Evolutionary conservation across 345 rosid species (phyloP), one percentile per base, ranked within the genome.

Genomic region (Lenwebbia sp.): DNA sequence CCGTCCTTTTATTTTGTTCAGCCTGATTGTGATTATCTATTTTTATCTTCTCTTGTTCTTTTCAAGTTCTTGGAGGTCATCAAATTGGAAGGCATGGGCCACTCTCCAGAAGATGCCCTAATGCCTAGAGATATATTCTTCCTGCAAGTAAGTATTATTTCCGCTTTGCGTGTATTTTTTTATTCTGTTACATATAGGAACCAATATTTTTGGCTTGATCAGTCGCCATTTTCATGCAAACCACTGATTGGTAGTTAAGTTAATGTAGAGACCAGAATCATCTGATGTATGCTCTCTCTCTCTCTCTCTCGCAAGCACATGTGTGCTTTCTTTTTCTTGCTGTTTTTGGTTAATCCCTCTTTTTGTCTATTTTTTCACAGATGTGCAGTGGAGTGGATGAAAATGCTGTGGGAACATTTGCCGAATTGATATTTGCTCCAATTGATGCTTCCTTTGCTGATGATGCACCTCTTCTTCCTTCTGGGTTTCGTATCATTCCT

Each of bases 391-490:
- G 99, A 84, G 94, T 97, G 92, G 99, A 97, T 91, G 98, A 97
- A 89, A 96, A 90, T 92, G 98, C 98, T 37, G 90, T 95, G 50
- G 99, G 99, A 74, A 94, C 96, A 19, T 97, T 97, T 87, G 98
- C 99, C n/a, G 99, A 97, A 89, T 96, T 97, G 88, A 93, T 97
- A 89, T 97, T 95, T 91, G 99, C 99, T 87, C 99, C 99, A 13
- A 97, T 97, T 15, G 99, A 96, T 87, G 96, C 98, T 84, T 96
- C 99, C 62, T 94, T 97, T 91, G 99, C 98, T n/a, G 99, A 97
- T 89, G 99, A 96, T 92, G 98, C 99, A 30, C 99, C 99, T 70
- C 93, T 97, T 86, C 89, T 97, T 70, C 99, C 99, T 84, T 97
- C 98, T 89, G 99, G 99, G 83, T 97, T 97, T 86, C 99, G 99